Evolutionary conservation across 805 yeast species (phyloP).

Genomic region (Candida palmyrensis): DNA sequence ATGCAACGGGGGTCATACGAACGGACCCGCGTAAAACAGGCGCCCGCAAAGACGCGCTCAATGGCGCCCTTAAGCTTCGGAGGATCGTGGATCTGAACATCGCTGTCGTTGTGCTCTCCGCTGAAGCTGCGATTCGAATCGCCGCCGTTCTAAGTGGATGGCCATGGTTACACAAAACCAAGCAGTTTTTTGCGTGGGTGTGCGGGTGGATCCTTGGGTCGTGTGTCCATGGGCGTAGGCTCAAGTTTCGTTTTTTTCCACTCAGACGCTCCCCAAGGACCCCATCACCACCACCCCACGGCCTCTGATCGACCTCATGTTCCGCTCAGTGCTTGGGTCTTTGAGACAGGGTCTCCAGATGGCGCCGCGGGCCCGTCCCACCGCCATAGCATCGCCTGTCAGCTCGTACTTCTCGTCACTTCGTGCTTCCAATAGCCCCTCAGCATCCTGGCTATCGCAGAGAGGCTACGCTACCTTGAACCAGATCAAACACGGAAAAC

Average conservation of each 20-base stretch:
- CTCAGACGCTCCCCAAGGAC: too few relatives aligned
- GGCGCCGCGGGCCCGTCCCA: neutral
- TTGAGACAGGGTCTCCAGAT: constrained; percentile 1
- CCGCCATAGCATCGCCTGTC: neutral
- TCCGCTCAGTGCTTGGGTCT: constrained; percentile 1
- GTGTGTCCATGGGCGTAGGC: too few relatives aligned
- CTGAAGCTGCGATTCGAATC: too few relatives aligned
- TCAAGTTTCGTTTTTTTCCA: too few relatives aligned
- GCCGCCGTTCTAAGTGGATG: constrained; percentile 5
- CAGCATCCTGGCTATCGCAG: too few relatives aligned
- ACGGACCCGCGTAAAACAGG: constrained; percentile 5
- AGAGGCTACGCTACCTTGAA: constrained; percentile 66
- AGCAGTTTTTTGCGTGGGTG: too few relatives aligned
- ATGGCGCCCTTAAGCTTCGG: constrained; percentile 22
- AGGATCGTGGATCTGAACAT: constrained; percentile 30
- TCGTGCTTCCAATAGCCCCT: too few relatives aligned
- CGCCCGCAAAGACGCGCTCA: constrained; percentile 11
- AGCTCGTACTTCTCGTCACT: neutral
- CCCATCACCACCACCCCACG: too few relatives aligned
- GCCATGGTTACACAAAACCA: constrained; percentile 3
- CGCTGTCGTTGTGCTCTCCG: neutral
- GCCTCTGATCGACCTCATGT: too few relatives aligned
- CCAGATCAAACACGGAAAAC: constrained; percentile 67
- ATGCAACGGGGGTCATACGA: constrained; percentile 15
- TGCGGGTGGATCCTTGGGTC: too few relatives aligned